Evolutionary conservation across 1,284 basidiomycete species (phyloP), one percentile per base, ranked within the genome.

Genomic region (Phellopilus nigrolimitatus): DNA sequence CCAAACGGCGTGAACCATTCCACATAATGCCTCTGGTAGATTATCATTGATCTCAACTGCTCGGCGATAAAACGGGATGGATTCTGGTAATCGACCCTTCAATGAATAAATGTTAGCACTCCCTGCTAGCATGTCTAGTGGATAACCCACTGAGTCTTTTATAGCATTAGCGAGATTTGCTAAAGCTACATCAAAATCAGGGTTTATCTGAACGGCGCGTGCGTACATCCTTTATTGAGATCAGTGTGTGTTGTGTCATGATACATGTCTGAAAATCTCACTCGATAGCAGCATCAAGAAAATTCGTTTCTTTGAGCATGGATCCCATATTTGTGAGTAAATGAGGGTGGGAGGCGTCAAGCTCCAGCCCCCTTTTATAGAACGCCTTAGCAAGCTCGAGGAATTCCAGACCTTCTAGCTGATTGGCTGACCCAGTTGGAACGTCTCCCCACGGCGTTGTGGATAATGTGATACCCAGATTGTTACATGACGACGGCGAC

Each of bases 141-240:
- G 28, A 13, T 25, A 27, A 53, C 69, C 47, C 36, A 76, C 77
- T 54, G 64, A 64, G 53, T 79, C 76, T 57, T 76, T 76, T 60
- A 82, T 64, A 0, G 78, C 76, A 60, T 80, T 82, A n/a, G 74
- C 80, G 56, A 82, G 67, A 55, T 83, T 81, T 15, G 79, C 78
- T 8, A 82, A 66, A 0, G 80, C 80, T 44, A 82, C 75, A 48
- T 80, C 80, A 51, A 78, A 78, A 57, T 75, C 73, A 2, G 81
- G 80, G 42, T 81, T 78, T 54, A 64, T 67, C 50, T 73, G 62
- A 25, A 84, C 66, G 1, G 80, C 80, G 49, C 71, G 70, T 49
- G 65, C 62, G 58, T 78, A 78, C 60, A 75, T 69, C 41, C 69
- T 71, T 49, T 12, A 12, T 22, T 19, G 19, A 5, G 15, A 13